These are phyloP conservation scores for Dendrobium huoshanense DNA, from an alignment of 106 monocot species.

Conservation along the genomic window DNA sequence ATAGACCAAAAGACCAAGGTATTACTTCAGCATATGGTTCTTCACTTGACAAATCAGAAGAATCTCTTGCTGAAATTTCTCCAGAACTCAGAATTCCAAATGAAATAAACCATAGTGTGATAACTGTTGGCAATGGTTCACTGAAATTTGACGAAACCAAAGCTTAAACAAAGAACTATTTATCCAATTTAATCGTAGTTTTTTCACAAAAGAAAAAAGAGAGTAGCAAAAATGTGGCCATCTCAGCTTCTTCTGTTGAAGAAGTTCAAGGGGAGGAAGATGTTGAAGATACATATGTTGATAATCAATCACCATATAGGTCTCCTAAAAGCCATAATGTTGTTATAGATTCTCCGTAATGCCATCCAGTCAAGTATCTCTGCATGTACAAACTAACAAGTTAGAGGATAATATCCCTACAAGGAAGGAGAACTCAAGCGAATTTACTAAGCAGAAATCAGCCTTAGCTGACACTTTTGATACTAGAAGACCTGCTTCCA, in stretches of 20 bases:
- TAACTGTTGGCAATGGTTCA: neutral
- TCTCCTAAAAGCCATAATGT: conserved; percentile 51
- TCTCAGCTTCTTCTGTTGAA: neutral
- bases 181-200: too few relatives aligned
- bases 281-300: conserved; percentile 9
- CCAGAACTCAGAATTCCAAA: neutral
- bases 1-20: neutral
- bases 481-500: too few relatives aligned
- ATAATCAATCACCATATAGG: conserved; percentile 36
- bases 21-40: neutral
- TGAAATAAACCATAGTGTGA: too few relatives aligned
- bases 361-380: conserved; percentile 53
- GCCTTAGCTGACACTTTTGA: too few relatives aligned
- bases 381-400: conserved; percentile 38
- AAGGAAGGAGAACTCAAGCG: conserved; percentile 7
- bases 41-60: too few relatives aligned
- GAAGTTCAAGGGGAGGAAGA: conserved; percentile 22
- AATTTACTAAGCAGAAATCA: too few relatives aligned
- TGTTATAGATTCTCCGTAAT: conserved; percentile 44
- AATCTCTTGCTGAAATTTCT: too few relatives aligned
- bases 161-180: conserved; percentile 8
- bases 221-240: too few relatives aligned
- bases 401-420: conserved; percentile 10
- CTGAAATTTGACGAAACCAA: conserved; percentile 11
- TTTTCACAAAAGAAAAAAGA: too few relatives aligned